phyloP scores from a whole-genome alignment of 257 asterid genomes.

The Solanum sejunctum region DNA sequence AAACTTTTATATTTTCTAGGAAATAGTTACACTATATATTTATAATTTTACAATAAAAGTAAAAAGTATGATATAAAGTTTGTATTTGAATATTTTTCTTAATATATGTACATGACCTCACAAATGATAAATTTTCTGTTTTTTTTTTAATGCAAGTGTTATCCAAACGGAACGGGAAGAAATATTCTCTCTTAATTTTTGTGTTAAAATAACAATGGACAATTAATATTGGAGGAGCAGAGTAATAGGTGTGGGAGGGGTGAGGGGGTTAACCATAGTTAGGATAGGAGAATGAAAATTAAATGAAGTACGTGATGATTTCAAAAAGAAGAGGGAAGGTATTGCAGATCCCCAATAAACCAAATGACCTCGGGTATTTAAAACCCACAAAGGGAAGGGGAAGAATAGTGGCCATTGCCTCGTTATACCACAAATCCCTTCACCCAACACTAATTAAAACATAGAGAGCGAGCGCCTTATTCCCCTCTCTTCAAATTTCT shows the following conservation, averaged over 20 bases:
- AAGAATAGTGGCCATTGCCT: slow-evolving; percentile 1
- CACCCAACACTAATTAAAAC: not conserved
- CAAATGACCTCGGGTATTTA: slow-evolving; percentile 14
- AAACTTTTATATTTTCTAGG: too few species aligned
- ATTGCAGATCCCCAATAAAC: slow-evolving; percentile 38
- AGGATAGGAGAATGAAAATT: not conserved
- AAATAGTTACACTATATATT: too few species aligned
- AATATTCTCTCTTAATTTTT: too few species aligned
- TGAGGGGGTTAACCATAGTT: not conserved
- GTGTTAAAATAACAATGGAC: too few species aligned
- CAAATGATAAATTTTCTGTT: too few species aligned
- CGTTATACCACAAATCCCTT: not conserved
- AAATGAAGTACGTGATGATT: not conserved
- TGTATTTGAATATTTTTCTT: too few species aligned
- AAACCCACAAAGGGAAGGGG: not conserved
- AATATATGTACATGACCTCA: too few species aligned
- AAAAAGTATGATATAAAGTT: too few species aligned
- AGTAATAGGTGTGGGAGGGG: not conserved
- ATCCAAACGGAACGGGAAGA: too few species aligned
- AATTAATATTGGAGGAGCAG: too few species aligned
- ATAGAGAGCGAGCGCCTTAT: slow-evolving; percentile 26
- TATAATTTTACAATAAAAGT: too few species aligned
- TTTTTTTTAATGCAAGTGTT: too few species aligned
- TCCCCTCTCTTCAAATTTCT: slow-evolving; percentile 20
- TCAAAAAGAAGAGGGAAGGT: not conserved